phyloP scores from a whole-genome alignment of 305 asterid species.

The Rubia balearica region DNA sequence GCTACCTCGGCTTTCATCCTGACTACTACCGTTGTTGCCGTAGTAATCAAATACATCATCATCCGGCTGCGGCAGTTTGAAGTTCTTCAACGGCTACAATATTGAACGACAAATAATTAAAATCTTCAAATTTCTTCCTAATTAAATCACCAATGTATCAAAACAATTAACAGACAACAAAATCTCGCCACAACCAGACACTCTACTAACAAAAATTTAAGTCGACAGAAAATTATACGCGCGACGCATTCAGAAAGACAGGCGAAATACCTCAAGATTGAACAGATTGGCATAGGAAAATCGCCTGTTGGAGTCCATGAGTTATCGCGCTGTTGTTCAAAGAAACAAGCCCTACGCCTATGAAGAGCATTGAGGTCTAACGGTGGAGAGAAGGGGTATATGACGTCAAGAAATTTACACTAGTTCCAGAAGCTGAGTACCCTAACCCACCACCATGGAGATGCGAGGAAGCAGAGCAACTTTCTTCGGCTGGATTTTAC shows the following conservation, averaged over 20 bases:
- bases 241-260: constrained; percentile 13
- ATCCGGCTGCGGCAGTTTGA: constrained; percentile 73
- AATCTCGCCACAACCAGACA: constrained; percentile 7
- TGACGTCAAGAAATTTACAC: neutral
- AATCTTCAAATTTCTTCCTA: constrained; percentile 4
- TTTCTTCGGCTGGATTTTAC: neutral
- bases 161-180: constrained; percentile 15
- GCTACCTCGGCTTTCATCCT: constrained; percentile 96
- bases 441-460: constrained; percentile 3
- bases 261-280: constrained; percentile 83
- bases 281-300: constrained; percentile 70
- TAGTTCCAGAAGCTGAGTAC: constrained; percentile 1
- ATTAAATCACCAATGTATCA: constrained; percentile 22
- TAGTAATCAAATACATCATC: constrained; percentile 80
- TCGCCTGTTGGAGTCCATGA: constrained; percentile 67
- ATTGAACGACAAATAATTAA: neutral
- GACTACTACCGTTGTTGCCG: constrained; percentile 96
- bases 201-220: neutral
- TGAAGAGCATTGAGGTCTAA: constrained; percentile 47
- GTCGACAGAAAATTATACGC: constrained; percentile 1
- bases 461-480: neutral
- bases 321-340: constrained; percentile 34
- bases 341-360: constrained; percentile 22
- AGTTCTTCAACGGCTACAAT: constrained; percentile 82
- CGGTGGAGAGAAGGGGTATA: constrained; percentile 4